Base-by-base conservation (phyloP, 768 basidiomycete species). In the Tulasnella sp. region DNA sequence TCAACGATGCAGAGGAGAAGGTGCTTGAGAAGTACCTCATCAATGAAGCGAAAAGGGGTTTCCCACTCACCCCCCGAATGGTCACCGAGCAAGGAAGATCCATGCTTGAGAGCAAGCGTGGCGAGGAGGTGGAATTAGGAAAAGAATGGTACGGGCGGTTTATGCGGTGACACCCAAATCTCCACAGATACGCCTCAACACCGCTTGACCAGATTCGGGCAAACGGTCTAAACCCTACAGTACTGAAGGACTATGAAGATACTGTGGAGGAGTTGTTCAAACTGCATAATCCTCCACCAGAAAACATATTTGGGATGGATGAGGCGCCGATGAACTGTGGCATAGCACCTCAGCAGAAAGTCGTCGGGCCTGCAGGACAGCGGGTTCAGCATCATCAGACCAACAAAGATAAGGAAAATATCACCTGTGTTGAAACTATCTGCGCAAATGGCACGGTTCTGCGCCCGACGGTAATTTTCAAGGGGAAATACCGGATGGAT, bases 91-190 rank as follows among this genome's bases (percentile, higher is more conserved):
- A 64, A 32, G 8, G 7, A 1, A 4, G 2, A 4, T 2, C 3
- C 2, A 47, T 47, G 8, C 2, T 64, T 64, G 5, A 6, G 63
- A 17, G 22, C 32, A 64, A 64, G 63, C 19, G 2, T 7, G 29
- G 63, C 3, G 9, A 34, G 3, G 12, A 6, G 9, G 63, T 39
- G 1, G 37, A 64, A n/a, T 2, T 64, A 3, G 63, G 63, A 5
- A 17, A 39, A 14, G 34, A 32, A 74, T 75, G 69, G 77, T 42
- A 8, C 35, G 52, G 62, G 19, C 17, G 52, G 67, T 75, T 76
- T 41, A 14, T 75, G 26, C 39, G 37, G 14, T 14, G 62, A 12
- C 72, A 76, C 42, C 35, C 42, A 34, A 36, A 36, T 1, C 62
- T 75, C 14, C n/a, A 65, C 17, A 35, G 22, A 19, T 66, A 75